These are phyloP conservation scores for Leccinellum albellum DNA, from an alignment of 768 basidiomycete species.

Conservation along the genomic window DNA sequence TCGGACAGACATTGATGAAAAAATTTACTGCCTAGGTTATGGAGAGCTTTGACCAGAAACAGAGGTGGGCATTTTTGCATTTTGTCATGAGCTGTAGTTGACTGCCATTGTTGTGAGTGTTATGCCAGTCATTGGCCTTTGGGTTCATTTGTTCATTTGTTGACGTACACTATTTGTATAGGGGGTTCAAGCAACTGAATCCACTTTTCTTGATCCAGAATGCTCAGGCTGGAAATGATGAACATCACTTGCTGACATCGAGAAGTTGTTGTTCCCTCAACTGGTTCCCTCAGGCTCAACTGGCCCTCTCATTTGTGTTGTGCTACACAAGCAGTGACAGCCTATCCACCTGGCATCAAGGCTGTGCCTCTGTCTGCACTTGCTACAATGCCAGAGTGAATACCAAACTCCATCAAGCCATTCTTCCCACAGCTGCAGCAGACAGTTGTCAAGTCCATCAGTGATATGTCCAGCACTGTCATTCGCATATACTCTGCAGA, in stretches of 20 bases:
- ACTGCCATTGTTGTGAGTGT: constrained; percentile 75
- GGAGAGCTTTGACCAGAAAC: constrained; percentile 72
- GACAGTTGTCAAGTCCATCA: too few relatives aligned
- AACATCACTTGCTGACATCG: constrained; percentile 65
- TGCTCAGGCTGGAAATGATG: constrained; percentile 68
- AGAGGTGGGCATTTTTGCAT: constrained; percentile 71
- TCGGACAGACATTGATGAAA: not conserved
- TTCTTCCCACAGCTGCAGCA: too few relatives aligned
- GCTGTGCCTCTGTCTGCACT: too few relatives aligned
- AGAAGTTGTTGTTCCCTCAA: constrained; percentile 90
- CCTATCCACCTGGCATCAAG: too few relatives aligned
- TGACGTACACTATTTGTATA: constrained; percentile 19
- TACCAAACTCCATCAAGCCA: too few relatives aligned
- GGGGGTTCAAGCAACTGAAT: constrained; percentile 81
- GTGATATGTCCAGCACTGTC: too few relatives aligned
- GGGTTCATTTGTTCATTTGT: not conserved
- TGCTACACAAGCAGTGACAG: too few relatives aligned
- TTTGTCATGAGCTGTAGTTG: constrained; percentile 94
- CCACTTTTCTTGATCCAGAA: constrained; percentile 90
- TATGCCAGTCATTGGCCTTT: not conserved
- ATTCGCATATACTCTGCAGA: too few relatives aligned
- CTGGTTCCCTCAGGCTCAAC: too few relatives aligned
- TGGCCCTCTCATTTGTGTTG: too few relatives aligned
- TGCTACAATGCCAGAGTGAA: too few relatives aligned
- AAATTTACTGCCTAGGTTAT: constrained; percentile 53